Evolutionary conservation across 2,329 filamentous ascomycete species (phyloP).

Genomic region (Pseudogymnoascus destructans): DNA sequence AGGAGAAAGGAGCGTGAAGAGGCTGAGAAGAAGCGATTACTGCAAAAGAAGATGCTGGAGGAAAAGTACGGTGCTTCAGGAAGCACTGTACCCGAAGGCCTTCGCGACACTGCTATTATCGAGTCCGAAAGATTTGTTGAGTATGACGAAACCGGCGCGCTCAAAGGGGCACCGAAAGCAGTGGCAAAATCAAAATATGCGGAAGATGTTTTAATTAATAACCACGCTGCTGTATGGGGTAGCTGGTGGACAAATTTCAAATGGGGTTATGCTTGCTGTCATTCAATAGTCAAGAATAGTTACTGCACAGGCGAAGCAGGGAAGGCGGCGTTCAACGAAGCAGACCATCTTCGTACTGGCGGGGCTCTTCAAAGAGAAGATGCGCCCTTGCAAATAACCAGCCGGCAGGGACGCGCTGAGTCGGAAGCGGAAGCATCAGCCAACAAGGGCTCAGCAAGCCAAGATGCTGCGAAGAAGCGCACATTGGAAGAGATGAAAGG

Average conservation of each 20-base stretch:
- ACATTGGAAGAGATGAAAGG: constrained; percentile 66
- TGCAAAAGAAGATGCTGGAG: constrained; percentile 55
- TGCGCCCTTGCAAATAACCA: constrained; percentile 20
- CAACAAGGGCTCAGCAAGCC: constrained; percentile 17
- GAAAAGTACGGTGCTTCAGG: constrained; percentile 73
- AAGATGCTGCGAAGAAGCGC: constrained; percentile 47
- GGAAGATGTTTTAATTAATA: constrained; percentile 79
- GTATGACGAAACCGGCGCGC: constrained; percentile 78
- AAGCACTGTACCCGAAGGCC: constrained; percentile 42
- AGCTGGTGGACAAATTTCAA: constrained; percentile 94
- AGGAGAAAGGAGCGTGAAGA: constrained; percentile 71
- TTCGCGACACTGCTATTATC: constrained; percentile 55
- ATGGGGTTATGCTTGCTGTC: constrained; percentile 95
- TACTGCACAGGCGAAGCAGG: constrained; percentile 94
- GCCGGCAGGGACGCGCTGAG: constrained; percentile 10
- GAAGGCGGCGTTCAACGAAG: constrained; percentile 64
- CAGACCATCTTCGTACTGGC: constrained; percentile 45
- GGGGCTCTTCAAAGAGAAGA: constrained; percentile 26
- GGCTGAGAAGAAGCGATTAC: constrained; percentile 51
- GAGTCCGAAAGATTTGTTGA: constrained; percentile 84
- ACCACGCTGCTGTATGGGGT: constrained; percentile 86
- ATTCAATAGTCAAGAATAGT: constrained; percentile 86
- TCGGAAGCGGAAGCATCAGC: constrained; percentile 14
- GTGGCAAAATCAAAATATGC: constrained; percentile 79
- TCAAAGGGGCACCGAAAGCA: constrained; percentile 74